A percentile compares a stretch with the other conserved stretches of the same genome.
phyloP scores from a whole-genome alignment of 75 land plant species.

The Cupressus sempervirens region DNA sequence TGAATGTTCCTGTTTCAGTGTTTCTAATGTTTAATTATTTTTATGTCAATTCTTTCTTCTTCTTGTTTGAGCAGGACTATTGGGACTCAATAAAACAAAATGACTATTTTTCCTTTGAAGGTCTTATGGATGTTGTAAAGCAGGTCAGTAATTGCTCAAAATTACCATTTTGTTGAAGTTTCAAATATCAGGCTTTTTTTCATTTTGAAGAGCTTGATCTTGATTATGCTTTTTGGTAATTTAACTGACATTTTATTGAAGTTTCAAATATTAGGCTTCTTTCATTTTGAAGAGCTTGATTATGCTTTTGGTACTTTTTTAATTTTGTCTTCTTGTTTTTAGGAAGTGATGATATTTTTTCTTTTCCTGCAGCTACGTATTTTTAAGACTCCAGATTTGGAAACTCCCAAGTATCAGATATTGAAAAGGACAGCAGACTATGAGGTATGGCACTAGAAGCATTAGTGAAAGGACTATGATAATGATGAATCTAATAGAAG shows the following conservation, averaged over 20 bases:
- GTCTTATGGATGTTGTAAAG: constrained; percentile 72
- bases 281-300: background rate
- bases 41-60: constrained; percentile 1
- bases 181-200: background rate
- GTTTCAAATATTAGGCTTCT: background rate
- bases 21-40: background rate
- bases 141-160: constrained; percentile 54
- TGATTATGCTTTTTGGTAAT: background rate
- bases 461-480: background rate
- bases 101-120: constrained; percentile 92
- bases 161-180: background rate
- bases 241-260: background rate
- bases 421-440: constrained; percentile 80
- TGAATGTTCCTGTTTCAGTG: background rate
- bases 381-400: constrained; percentile 89
- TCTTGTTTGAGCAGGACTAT: constrained; percentile 49
- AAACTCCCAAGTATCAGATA: constrained; percentile 80
- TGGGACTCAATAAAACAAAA: constrained; percentile 96
- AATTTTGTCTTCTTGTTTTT: background rate
- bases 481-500: background rate
- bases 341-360: background rate
- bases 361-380: constrained; percentile 49
- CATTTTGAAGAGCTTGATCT: background rate
- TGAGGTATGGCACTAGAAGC: constrained; percentile 50
- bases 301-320: background rate